These are phyloP conservation scores for Melanomma pulvis-pyrius DNA, from an alignment of 495 filamentous ascomycete genomes.

Conservation along the genomic window DNA sequence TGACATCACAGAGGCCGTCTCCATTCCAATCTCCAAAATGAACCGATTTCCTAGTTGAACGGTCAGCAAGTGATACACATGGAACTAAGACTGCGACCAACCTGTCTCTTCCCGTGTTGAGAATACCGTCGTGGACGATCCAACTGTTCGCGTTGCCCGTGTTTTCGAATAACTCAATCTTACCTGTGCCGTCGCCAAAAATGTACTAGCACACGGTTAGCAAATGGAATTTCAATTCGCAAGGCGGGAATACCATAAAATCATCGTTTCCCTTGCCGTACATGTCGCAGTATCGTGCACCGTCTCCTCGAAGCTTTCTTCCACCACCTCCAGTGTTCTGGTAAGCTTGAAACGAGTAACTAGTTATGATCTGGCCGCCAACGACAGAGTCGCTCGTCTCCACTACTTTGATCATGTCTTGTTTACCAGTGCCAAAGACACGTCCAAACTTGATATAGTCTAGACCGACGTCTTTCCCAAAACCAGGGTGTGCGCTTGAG, in stretches of 20 bases:
- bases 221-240: too few relatives aligned
- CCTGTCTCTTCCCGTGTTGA: not conserved
- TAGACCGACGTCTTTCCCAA: too few relatives aligned
- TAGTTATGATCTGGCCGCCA: too few relatives aligned
- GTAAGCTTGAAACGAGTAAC: not conserved
- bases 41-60: not conserved
- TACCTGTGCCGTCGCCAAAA: not conserved
- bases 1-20: not conserved
- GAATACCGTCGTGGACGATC: not conserved
- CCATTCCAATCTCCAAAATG: not conserved
- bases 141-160: not conserved
- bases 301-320: not conserved
- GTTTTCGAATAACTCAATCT: not conserved
- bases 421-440: not conserved
- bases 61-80: too few relatives aligned
- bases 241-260: not conserved
- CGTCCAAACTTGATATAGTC: too few relatives aligned
- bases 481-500: not conserved
- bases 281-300: not conserved
- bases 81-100: too few relatives aligned
- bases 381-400: too few relatives aligned
- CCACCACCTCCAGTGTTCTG: not conserved
- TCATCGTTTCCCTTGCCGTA: not conserved
- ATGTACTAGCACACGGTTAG: too few relatives aligned
- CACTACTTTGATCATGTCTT: conserved; percentile 9